Base-by-base conservation (phyloP, 129 eudicot species). In the Gnaphalium uliginosum region DNA sequence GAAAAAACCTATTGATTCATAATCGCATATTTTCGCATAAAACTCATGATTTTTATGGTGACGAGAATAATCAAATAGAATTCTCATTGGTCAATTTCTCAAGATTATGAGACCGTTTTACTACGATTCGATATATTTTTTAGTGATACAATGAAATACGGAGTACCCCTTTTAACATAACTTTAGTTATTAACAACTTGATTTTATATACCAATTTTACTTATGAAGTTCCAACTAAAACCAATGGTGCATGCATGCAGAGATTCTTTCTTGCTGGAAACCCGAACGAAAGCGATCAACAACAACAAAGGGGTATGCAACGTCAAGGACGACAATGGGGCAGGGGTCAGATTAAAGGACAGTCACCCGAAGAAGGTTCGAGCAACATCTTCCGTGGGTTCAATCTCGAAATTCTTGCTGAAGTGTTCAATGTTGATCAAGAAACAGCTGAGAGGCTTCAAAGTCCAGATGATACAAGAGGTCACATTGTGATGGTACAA, bases 251-350 rank as follows among this genome's bases (percentile, higher is more conserved):
- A 37, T 19, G 21, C 1, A 18, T 78, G 71, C 79, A 90, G 97
- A 78, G 91, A 80, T 91, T 88, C 81, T 86, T 72, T 72, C 62
- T 91, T 1, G 94, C 88, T 29, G 95, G 95, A 57, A 86, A 78
- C 79, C 90, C 88, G 1, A 54, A 81, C 66, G 73, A 71, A 63
- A 24, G 73, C 25, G 68, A 67, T 18, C 65, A 66, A 43, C 57
- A 54, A 56, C 56, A 69, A 48, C 43, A 41, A 63, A 14, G 29
- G 29, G 57, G 65, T 32, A 59, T 29, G 68, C 68, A 63, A 63
- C 17, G 43, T 1, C 68, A 17, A 56, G 35, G 58, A 39, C 17
- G 2, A 26, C 9, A 56, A 17, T 73, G 68, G 68, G 77, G 53
- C 73, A 76, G 67, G 62, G 23, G 59, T 27, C 70, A 65, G 27